These are phyloP conservation scores for Aspergillus funiculosus DNA, from an alignment of 495 filamentous ascomycete genomes.

Conservation along the genomic window DNA sequence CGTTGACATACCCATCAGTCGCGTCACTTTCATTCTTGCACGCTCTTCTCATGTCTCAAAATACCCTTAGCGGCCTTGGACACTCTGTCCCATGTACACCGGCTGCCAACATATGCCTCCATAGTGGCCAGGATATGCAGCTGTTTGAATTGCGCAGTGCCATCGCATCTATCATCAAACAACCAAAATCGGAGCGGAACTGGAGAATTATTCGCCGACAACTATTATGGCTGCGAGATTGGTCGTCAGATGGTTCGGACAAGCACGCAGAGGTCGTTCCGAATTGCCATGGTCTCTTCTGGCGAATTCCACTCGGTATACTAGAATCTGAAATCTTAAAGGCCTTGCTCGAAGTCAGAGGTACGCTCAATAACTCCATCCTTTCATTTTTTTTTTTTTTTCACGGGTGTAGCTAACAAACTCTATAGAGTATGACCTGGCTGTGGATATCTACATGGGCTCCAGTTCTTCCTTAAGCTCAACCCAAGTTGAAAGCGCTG, in stretches of 20 bases:
- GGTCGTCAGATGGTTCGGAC: slow-evolving; percentile 54
- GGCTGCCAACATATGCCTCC: slow-evolving; percentile 38
- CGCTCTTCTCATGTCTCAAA: slow-evolving; percentile 62
- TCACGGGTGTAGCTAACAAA: slow-evolving; percentile 13
- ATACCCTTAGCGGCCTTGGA: slow-evolving; percentile 55
- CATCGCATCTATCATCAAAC: slow-evolving; percentile 48
- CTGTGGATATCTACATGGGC: slow-evolving; percentile 59
- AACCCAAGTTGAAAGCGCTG: slow-evolving; percentile 54
- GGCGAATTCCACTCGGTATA: slow-evolving; percentile 54
- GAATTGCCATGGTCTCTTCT: slow-evolving; percentile 59
- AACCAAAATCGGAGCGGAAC: slow-evolving; percentile 55
- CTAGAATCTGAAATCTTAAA: slow-evolving; percentile 74
- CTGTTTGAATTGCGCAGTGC: slow-evolving; percentile 56
- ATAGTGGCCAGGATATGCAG: slow-evolving; percentile 56
- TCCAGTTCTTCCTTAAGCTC: slow-evolving; percentile 46
- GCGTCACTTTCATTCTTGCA: slow-evolving; percentile 59
- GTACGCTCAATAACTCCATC: too few species aligned
- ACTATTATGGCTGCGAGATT: slow-evolving; percentile 76
- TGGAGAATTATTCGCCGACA: slow-evolving; percentile 63
- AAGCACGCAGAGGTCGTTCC: slow-evolving; percentile 21
- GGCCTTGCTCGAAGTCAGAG: slow-evolving; percentile 59
- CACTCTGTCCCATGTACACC: slow-evolving; percentile 53
- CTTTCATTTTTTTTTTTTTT: slow-evolving; percentile 12
- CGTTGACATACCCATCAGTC: slow-evolving; percentile 59
- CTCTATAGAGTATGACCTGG: slow-evolving; percentile 58